phyloP scores from a whole-genome alignment of 2,329 filamentous ascomycete species.

The Fusarium coffeatum region DNA sequence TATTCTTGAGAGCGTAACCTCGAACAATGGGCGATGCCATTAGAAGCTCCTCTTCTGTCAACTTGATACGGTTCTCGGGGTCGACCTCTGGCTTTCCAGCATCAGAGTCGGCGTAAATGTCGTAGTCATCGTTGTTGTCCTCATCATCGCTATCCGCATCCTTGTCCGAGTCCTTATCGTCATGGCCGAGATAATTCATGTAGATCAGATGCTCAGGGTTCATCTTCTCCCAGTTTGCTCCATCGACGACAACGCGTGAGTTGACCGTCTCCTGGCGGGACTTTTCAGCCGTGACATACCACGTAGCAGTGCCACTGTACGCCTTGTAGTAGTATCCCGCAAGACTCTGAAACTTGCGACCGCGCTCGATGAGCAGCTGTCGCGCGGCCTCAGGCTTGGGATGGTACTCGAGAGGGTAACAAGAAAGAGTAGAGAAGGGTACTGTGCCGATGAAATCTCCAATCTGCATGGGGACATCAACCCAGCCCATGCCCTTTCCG shows the following conservation, averaged over 20 bases:
- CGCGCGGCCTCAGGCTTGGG: conserved; percentile 52
- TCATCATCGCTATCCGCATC: conserved; percentile 7
- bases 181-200: conserved; percentile 16
- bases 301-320: conserved; percentile 55
- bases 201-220: conserved; percentile 46
- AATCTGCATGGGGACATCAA: conserved; percentile 51
- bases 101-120: not conserved
- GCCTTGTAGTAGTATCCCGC: conserved; percentile 61
- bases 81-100: not conserved
- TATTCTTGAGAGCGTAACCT: conserved; percentile 62
- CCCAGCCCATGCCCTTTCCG: conserved; percentile 60
- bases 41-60: conserved; percentile 56
- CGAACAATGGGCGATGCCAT: conserved; percentile 56
- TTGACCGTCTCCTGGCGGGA: conserved; percentile 46
- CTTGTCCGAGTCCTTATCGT: not conserved
- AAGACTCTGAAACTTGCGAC: conserved; percentile 58
- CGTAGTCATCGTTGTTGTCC: conserved; percentile 2
- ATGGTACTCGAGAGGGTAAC: conserved; percentile 60
- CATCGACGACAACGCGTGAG: conserved; percentile 50
- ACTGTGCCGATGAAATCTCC: conserved; percentile 57
- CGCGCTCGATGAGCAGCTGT: conserved; percentile 53
- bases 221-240: conserved; percentile 48
- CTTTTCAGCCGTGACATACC: conserved; percentile 40
- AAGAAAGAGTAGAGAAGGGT: conserved; percentile 57
- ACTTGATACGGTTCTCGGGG: conserved; percentile 35